Evolutionary conservation across 768 basidiomycete genomes (phyloP).

Genomic region (Tricholoma terreum): DNA sequence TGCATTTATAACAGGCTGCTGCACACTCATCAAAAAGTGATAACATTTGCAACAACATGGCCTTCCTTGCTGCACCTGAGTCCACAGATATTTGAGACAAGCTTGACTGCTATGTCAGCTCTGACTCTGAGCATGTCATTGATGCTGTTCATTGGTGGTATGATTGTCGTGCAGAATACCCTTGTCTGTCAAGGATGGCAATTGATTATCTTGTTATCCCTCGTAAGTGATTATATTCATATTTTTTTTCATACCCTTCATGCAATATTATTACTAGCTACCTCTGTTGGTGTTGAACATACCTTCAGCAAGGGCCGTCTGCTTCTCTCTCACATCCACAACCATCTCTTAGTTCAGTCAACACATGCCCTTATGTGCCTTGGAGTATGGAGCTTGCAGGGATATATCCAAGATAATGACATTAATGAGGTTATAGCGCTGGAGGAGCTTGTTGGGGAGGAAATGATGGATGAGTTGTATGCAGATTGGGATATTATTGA

Average conservation of each 20-base stretch:
- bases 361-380: background rate
- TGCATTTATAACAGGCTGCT: no score
- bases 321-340: background rate
- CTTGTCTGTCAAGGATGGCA: slow-evolving; percentile 28
- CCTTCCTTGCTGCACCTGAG: background rate
- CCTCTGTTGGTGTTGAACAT: slow-evolving; percentile 5
- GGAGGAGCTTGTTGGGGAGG: background rate
- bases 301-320: slow-evolving; percentile 5
- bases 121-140: slow-evolving; percentile 13
- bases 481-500: background rate
- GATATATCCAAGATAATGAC: background rate
- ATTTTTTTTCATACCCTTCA: background rate
- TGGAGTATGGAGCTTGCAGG: background rate
- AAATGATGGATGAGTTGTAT: background rate
- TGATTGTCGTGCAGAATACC: slow-evolving; percentile 15
- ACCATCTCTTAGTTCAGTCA: background rate
- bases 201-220: slow-evolving; percentile 29
- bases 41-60: background rate
- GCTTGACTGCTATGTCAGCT: slow-evolving; percentile 23
- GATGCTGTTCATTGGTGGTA: slow-evolving; percentile 29
- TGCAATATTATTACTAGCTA: slow-evolving; percentile 1
- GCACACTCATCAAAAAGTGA: background rate
- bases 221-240: slow-evolving; percentile 17
- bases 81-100: slow-evolving; percentile 11
- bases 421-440: background rate